Base-by-base conservation (phyloP, 1,139 yeast genomes). In the Kluyveromyces marxianus region DNA sequence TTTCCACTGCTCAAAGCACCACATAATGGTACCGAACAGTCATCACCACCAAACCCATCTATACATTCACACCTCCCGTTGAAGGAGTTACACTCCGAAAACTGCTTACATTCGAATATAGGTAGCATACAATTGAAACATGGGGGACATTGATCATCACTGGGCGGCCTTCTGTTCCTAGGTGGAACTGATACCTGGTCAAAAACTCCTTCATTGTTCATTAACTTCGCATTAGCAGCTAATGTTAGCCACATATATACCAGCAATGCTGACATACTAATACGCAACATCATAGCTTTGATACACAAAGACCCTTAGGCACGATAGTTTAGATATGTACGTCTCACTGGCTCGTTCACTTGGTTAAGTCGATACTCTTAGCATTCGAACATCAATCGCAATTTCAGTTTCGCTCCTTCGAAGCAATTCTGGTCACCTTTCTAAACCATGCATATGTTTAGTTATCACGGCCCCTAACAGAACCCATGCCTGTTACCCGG, bases 91-190 rank as follows among this genome's bases (percentile, higher is more conserved):
- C 98, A 92, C 28, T 67, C 69, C 29, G 96, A 89, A 62, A 83
- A 92, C 59, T 92, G 98, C 47, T 86, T 80, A 66, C 98, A 92
- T 52, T 81, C 83, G 59, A 87, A 89, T 51, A 89, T 85, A 7
- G 97, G 96, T 14, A 89, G 73, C 72, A 88, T 84, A 69, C 98
- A 92, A 65, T 92, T 92, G 76, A 92, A 92, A 60, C 96, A 83
- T 0, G 92, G 94, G 0, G 94, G 92, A 56, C 92, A 83, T 46
- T 74, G 67, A 25, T 70, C 83, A 25, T 65, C 67, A 24, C 44
- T 45, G 25, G 32, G 33, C 7, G 31, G 26, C 25, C 21, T 33
- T 7, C 29, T 28, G 7, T 34, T 21, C 21, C 41, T 37, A n/a
- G 21, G 24, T 24, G 41, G 41, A 7, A 29, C 14, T n/a, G 25